Evolutionary conservation across 495 filamentous ascomycete species (phyloP).

Genomic region (Xylaria scruposa): DNA sequence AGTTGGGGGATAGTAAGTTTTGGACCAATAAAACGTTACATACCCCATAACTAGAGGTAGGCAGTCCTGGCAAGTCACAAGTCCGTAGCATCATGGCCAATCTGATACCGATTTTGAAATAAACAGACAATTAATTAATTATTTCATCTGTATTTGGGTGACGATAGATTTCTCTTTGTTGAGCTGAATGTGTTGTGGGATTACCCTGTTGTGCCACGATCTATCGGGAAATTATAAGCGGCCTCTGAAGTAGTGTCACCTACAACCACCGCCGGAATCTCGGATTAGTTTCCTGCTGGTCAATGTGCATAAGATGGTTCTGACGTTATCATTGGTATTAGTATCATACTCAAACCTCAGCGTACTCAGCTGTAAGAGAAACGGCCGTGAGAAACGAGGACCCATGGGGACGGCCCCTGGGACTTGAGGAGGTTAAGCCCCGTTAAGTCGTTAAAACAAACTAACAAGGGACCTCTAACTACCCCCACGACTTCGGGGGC

Average conservation of each 20-base stretch:
- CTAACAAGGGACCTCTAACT: neutral
- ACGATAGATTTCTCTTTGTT: neutral
- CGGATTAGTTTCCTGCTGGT: conserved; percentile 3
- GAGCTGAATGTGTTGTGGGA: neutral
- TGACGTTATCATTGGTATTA: neutral
- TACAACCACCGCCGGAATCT: neutral
- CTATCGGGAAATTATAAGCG: neutral
- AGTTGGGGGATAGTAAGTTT: neutral
- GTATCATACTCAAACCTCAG: neutral
- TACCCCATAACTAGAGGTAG: too few relatives aligned
- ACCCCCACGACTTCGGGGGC: neutral
- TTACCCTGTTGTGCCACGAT: neutral
- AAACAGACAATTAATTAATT: neutral
- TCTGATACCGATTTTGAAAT: neutral
- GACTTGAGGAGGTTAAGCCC: neutral
- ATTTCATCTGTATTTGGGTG: neutral
- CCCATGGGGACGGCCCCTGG: neutral
- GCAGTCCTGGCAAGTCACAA: too few relatives aligned
- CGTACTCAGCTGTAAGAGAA: neutral
- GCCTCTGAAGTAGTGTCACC: neutral
- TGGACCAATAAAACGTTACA: neutral
- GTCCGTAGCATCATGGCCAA: neutral
- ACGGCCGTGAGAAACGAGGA: neutral
- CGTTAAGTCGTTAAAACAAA: neutral
- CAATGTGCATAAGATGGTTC: neutral